phyloP scores from a whole-genome alignment of 495 filamentous ascomycete species.

The Trichoderma virens region DNA sequence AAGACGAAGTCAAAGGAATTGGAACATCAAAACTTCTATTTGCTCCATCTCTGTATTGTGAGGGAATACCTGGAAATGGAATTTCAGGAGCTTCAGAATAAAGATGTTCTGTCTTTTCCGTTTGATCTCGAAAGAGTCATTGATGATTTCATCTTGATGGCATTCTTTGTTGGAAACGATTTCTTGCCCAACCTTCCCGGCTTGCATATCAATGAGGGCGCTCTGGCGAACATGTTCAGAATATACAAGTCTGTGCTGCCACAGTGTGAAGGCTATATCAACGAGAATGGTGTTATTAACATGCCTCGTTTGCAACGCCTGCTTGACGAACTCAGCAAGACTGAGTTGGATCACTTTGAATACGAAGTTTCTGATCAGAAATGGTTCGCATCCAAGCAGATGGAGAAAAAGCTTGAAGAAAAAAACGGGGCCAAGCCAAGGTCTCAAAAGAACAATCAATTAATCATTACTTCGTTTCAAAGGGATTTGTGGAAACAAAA shows the following conservation, averaged over 20 bases:
- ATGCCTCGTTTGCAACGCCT: constrained; percentile 68
- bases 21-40: constrained; percentile 97
- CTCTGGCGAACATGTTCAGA: constrained; percentile 91
- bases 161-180: constrained; percentile 99
- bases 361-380: constrained; percentile 76
- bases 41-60: constrained; percentile 95
- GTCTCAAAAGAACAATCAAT: constrained; percentile 49
- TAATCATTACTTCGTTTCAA: constrained; percentile 74
- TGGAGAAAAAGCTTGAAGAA: constrained; percentile 45
- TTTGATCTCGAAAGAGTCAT: constrained; percentile 97
- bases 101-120: constrained; percentile 63
- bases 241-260: constrained; percentile 89
- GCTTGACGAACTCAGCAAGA: constrained; percentile 67
- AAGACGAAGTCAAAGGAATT: constrained; percentile 88
- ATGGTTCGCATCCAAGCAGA: constrained; percentile 84
- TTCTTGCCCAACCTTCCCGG: constrained; percentile 96
- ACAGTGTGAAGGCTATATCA: constrained; percentile 89
- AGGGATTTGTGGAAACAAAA: constrained; percentile 67
- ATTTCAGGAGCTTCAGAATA: constrained; percentile 83
- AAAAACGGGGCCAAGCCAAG: constrained; percentile 28
- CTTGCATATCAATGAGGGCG: constrained; percentile 97
- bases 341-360: constrained; percentile 89
- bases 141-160: constrained; percentile 99
- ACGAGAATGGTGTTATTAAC: constrained; percentile 88
- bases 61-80: constrained; percentile 95